These are phyloP conservation scores for Astrothelium macrocarpum DNA, from an alignment of 495 filamentous ascomycete species.

Conservation along the genomic window DNA sequence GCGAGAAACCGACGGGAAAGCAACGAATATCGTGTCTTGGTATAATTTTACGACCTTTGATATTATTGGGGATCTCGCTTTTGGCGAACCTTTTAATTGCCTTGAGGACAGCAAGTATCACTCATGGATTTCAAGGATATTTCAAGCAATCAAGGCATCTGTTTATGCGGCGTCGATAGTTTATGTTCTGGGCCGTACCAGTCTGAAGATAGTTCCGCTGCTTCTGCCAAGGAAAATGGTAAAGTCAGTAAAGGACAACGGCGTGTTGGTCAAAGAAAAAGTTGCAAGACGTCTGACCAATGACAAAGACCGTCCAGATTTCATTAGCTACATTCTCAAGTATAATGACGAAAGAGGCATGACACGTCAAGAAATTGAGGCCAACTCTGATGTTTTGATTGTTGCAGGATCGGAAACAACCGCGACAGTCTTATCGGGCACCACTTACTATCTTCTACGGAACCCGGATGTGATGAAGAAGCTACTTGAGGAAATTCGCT, in stretches of 20 bases:
- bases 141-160: slow-evolving; percentile 21
- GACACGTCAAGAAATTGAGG: slow-evolving; percentile 12
- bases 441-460: slow-evolving; percentile 32
- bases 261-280: slow-evolving; percentile 7
- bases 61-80: slow-evolving; percentile 24
- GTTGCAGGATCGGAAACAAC: slow-evolving; percentile 44
- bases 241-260: not conserved
- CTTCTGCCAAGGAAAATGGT: slow-evolving; percentile 8
- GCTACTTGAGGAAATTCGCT: slow-evolving; percentile 44
- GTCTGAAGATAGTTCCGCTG: slow-evolving; percentile 3
- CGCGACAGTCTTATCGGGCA: slow-evolving; percentile 34
- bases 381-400: slow-evolving; percentile 30
- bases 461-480: slow-evolving; percentile 29
- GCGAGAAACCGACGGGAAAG: not conserved
- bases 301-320: slow-evolving; percentile 20
- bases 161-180: slow-evolving; percentile 9
- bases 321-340: slow-evolving; percentile 20
- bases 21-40: slow-evolving; percentile 23
- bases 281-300: slow-evolving; percentile 6
- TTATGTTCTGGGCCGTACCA: slow-evolving; percentile 1
- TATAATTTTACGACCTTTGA: slow-evolving; percentile 27
- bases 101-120: slow-evolving; percentile 11
- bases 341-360: slow-evolving; percentile 12
- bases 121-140: slow-evolving; percentile 26
- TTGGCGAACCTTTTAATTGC: slow-evolving; percentile 24